Evolutionary conservation across 2,329 filamentous ascomycete species (phyloP), one percentile per base, ranked within the genome.

Genomic region (Penicillium expansum): DNA sequence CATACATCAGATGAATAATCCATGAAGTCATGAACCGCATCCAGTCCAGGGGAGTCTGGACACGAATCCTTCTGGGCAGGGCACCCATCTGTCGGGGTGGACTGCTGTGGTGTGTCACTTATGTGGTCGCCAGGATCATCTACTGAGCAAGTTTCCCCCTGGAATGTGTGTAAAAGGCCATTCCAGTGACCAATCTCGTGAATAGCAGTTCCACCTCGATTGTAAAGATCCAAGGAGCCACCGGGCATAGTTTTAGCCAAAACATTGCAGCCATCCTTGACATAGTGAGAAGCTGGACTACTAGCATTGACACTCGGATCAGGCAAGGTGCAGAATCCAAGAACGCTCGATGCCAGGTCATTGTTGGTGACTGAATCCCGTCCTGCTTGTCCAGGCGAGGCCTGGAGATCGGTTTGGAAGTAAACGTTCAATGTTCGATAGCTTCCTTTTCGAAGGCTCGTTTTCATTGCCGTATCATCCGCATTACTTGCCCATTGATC

Each of bases 21-120:
- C 83, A 86, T 85, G 63, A 80, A 85, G 65, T 85, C 83, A 58
- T 82, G 79, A 53, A 85, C 80, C 4, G 80, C 73, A 69, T 85
- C 83, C 13, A 74, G 52, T 0, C 79, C 80, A 11, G 73, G 69
- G 24, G 70, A 69, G 24, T 69, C 66, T 0, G 80, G 79, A 64
- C 82, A 85, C 18, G 74, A 80, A 62, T 81, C 76, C 70, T 83
- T 83, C 3, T 64, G 67, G 0, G 60, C 64, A 1, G 82, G 83
- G 67, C 83, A 86, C 1, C 82, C 82, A 59, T 80, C 77, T n/a
- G 83, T 85, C n/a, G 73, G 89, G 44, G 79, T 87, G 64, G 59
- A 77, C 60, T 79, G 73, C 58, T 76, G 73, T 14, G 77, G 75
- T 16, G 77, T 79, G 56, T 80, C 77, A 20, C 68, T 62, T 20